Evolutionary conservation across 73 alveolate species (phyloP), one percentile per base, ranked within the genome.

Genomic region (Stentor roeselii): DNA sequence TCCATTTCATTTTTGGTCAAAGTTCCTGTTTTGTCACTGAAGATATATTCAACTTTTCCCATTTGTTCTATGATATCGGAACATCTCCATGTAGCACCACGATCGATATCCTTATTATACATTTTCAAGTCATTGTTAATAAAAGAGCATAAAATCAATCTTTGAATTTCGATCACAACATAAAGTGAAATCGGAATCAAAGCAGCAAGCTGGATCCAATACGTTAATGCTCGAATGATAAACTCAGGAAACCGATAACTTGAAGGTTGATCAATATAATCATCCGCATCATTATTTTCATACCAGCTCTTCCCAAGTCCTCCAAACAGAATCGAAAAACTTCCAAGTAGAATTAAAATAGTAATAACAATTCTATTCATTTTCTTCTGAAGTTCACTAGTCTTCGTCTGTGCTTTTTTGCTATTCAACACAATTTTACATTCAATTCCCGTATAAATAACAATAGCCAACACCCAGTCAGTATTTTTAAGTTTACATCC

Each of bases 401-500:
- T 89, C 86, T 98, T 98, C 39, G 93, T 84, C 40, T 96, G 96
- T 0, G 97, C 96, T 59, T 95, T 93, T 91, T 96, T 97, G 0
- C 97, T 93, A 85, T 98, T 98, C 89, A 88, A 93, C 98, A 95
- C 94, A 59, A 98, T 96, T 88, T 98, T 98, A 30, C 99, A 88
- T 82, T 98, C 98, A 59, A 90, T 88, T 11, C 99, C 99, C 4
- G 98, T 90, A 83, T 98, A 98, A 36, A 92, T 93, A n/a, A 96
- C 98, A 3, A 98, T 88, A 3, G 99, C 99, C 60, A 90, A 83
- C 50, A 92, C 89, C 78, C 84, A 94, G 35, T 95, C 95, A 3
- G 99, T 98, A 86, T 96, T 98, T 83, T 94, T 95, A 34, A 98
- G 84, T 42, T 87, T 93, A 36, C 98, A 94, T 61, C 99, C 99